phyloP scores from a whole-genome alignment of 768 basidiomycete genomes.

The Amanita rubescens region DNA sequence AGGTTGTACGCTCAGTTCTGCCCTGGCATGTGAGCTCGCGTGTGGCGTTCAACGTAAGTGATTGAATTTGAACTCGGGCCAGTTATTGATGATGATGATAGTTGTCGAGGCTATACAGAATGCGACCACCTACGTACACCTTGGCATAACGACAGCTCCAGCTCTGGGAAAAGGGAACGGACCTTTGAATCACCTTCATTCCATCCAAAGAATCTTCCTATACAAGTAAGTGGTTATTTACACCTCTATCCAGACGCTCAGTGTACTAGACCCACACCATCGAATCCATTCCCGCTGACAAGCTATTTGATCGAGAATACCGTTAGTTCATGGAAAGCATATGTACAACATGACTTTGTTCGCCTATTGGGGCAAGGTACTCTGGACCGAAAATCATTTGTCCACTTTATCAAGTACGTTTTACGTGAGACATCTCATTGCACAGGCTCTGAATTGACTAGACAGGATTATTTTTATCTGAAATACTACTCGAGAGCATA shows the following conservation, averaged over 20 bases:
- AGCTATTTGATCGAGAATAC: constrained; percentile 54
- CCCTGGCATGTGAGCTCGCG: constrained; percentile 63
- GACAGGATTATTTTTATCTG: constrained; percentile 78
- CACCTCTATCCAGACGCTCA: background rate
- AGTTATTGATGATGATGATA: constrained; percentile 2
- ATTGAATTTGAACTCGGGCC: background rate
- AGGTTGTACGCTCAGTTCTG: constrained; percentile 86
- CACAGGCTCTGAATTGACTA: constrained; percentile 16
- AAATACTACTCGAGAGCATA: constrained; percentile 84
- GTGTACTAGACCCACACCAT: constrained; percentile 40
- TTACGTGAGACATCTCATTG: background rate
- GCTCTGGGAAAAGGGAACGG: constrained; percentile 71
- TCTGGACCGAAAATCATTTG: constrained; percentile 56
- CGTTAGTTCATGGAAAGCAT: constrained; percentile 54
- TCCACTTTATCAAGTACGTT: constrained; percentile 78
- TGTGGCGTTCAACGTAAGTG: constrained; percentile 35
- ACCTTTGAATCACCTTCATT: constrained; percentile 82
- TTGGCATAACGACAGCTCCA: constrained; percentile 63
- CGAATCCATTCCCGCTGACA: constrained; percentile 64
- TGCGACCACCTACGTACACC: constrained; percentile 68
- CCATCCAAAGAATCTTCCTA: constrained; percentile 39
- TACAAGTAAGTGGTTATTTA: constrained; percentile 30
- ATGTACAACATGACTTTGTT: constrained; percentile 83
- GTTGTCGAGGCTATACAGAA: constrained; percentile 43
- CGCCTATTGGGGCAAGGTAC: constrained; percentile 66